Base-by-base conservation (phyloP, 495 filamentous ascomycete genomes). In the Neurospora sp. region DNA sequence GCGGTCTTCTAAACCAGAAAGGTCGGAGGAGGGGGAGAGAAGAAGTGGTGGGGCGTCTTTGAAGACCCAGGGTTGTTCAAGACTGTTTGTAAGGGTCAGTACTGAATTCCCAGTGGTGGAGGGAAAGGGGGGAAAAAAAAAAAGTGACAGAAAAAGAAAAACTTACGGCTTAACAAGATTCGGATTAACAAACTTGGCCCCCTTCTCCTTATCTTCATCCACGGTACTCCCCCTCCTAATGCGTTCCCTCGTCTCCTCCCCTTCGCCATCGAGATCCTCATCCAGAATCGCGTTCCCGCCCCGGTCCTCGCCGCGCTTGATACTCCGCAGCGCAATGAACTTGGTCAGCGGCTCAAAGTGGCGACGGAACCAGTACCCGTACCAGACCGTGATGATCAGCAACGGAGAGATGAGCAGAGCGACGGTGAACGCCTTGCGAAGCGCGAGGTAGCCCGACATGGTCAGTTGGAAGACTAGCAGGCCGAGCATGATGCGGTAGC, bases 261-360 rank as follows among this genome's bases (percentile, higher is more conserved):
- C 75, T 27, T n/a, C 39, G 6, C 81, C 80, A 4, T 80, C 82
- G 31, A 81, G 76, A 59, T 82, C 78, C 3, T 81, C 83, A 53
- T 83, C 82, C 20, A 82, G 73, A 39, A 82, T 78, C 3, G 80
- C 78, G 37, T 79, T 75, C 9, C 77, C 83, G 3, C 78, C 78
- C 40, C 77, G 77, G 53, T 82, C 83, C 68, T 86, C 83, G 3
- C 89, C 87, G 5, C 87, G 83, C 74, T 89, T 86, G 71, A 98
- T 93, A 76, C 93, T 96, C 75, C 92, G 86, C 39, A 99, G 83
- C 39, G 96, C 93, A 78, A 98, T 98, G 79, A 94, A 98, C 73
- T 90, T 91, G 81, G 92, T 97, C 70, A 98, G 81, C 0, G 94
- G 94, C 74, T 92, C 91, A 74, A 94, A 98, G 10, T 89, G 91